Conservation (phyloP, 805 yeast species). For the Deakozyma indianensis region DNA sequence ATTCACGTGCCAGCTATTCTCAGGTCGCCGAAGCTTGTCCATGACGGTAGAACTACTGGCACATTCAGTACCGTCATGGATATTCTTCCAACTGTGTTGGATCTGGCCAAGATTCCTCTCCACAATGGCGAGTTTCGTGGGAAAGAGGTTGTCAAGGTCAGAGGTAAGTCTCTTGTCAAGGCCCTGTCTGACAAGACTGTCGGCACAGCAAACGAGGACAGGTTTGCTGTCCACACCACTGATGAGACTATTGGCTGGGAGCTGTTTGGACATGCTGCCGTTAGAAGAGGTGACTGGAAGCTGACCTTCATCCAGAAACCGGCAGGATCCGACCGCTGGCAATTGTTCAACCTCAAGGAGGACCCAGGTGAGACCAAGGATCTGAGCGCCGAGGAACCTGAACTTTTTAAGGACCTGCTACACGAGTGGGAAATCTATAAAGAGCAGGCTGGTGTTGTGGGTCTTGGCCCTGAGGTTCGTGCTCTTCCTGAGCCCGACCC, state of each 20-base stretch:
- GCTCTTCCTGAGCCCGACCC: not conserved
- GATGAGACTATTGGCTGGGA: conserved; percentile 43
- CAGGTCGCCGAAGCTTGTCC: conserved; percentile 25
- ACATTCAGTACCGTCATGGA: conserved; percentile 47
- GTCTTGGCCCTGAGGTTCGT: not conserved
- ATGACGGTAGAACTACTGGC: conserved; percentile 20
- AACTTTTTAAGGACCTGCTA: conserved; percentile 27
- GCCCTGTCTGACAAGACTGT: conserved; percentile 21
- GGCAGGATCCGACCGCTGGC: conserved; percentile 35
- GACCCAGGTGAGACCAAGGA: conserved; percentile 42
- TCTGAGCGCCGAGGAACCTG: conserved; percentile 24
- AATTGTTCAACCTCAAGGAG: conserved; percentile 19
- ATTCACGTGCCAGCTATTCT: conserved; percentile 41
- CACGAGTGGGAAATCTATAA: conserved; percentile 29
- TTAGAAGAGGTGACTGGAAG: conserved; percentile 35
- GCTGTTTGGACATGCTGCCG: conserved; percentile 41
- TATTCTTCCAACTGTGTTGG: conserved; percentile 40
- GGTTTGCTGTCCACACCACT: conserved; percentile 10
- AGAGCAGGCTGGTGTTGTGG: not conserved
- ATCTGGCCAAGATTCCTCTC: conserved; percentile 32
- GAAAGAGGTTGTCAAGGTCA: conserved; percentile 28
- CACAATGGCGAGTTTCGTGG: conserved; percentile 25
- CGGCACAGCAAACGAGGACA: conserved; percentile 20
- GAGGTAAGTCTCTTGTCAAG: conserved; percentile 33
- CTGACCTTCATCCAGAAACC: conserved; percentile 37